A percentile compares a stretch with the other conserved stretches of the same genome.
phyloP scores from a whole-genome alignment of 1,139 yeast species.

The Suhomyces choctaworum region DNA sequence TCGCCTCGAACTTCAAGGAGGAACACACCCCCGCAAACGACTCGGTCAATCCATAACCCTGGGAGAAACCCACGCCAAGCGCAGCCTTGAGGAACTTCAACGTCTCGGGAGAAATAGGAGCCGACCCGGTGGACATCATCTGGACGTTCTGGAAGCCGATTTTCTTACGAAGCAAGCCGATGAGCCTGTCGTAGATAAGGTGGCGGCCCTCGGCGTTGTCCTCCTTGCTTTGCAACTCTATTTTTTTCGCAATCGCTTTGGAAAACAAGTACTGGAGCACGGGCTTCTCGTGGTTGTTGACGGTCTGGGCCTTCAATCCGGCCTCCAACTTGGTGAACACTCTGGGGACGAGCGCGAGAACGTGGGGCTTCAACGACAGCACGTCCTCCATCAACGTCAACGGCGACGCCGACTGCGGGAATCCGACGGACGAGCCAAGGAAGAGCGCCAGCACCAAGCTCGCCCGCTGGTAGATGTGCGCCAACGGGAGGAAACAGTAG shows the following conservation, averaged over 20 bases:
- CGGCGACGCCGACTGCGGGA: conserved; percentile 43
- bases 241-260: conserved; percentile 34
- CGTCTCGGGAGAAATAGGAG: conserved; percentile 46
- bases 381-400: conserved; percentile 41
- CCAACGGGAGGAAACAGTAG: conserved; percentile 56
- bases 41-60: conserved; percentile 51
- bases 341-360: conserved; percentile 25
- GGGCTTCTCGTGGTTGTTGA: conserved; percentile 43
- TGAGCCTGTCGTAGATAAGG: conserved; percentile 32
- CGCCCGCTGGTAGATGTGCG: conserved; percentile 65
- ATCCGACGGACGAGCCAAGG: conserved; percentile 36
- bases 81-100: conserved; percentile 43
- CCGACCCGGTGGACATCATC: conserved; percentile 39
- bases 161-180: conserved; percentile 30
- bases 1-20: conserved; percentile 32
- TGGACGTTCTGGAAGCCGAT: conserved; percentile 37
- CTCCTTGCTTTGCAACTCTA: conserved; percentile 28
- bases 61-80: conserved; percentile 39
- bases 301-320: conserved; percentile 24
- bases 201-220: conserved; percentile 35
- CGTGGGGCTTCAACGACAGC: conserved; percentile 32
- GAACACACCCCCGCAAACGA: conserved; percentile 43
- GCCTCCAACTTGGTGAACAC: conserved; percentile 27
- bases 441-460: conserved; percentile 28
- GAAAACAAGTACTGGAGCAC: conserved; percentile 26